Conservation (phyloP, 495 filamentous ascomycete genomes). For the Emericellopsis terricola region DNA sequence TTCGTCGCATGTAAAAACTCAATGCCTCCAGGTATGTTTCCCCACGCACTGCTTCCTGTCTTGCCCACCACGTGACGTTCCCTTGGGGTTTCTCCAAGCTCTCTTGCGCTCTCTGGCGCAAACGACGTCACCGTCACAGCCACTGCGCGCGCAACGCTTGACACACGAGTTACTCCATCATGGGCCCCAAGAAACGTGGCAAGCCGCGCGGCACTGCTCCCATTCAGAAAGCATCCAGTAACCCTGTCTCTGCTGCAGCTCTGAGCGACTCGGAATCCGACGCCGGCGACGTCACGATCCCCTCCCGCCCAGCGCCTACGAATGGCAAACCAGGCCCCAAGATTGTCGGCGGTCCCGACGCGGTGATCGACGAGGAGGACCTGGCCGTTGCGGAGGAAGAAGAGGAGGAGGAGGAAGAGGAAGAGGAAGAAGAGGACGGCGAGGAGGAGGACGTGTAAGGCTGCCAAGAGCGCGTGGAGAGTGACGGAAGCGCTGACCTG, state of each 20-base stretch:
- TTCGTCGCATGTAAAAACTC: too few relatives aligned
- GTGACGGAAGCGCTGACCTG: too few relatives aligned
- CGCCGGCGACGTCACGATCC: constrained; percentile 5
- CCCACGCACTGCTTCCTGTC: neutral
- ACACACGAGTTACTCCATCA: neutral
- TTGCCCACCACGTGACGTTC: neutral
- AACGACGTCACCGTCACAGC: too few relatives aligned
- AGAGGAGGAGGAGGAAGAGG: constrained; percentile 14
- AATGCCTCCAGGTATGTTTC: constrained; percentile 2
- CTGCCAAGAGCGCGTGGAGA: constrained; percentile 1
- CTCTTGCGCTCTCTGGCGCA: too few relatives aligned
- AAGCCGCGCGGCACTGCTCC: neutral
- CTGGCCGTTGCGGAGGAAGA: constrained; percentile 6
- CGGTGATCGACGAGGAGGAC: constrained; percentile 9
- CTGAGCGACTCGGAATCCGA: constrained; percentile 24
- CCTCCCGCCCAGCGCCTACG: constrained; percentile 1
- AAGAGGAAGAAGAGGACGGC: constrained; percentile 20
- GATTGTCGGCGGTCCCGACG: constrained; percentile 1
- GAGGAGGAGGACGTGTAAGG: constrained; percentile 16
- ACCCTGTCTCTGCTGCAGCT: too few relatives aligned
- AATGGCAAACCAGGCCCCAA: too few relatives aligned
- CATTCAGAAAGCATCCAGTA: too few relatives aligned
- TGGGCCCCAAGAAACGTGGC: neutral
- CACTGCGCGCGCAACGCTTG: too few relatives aligned
- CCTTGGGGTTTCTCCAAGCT: neutral